Conservation (phyloP, 31 red algal species). For the Odonthalia washingtoniensis region DNA sequence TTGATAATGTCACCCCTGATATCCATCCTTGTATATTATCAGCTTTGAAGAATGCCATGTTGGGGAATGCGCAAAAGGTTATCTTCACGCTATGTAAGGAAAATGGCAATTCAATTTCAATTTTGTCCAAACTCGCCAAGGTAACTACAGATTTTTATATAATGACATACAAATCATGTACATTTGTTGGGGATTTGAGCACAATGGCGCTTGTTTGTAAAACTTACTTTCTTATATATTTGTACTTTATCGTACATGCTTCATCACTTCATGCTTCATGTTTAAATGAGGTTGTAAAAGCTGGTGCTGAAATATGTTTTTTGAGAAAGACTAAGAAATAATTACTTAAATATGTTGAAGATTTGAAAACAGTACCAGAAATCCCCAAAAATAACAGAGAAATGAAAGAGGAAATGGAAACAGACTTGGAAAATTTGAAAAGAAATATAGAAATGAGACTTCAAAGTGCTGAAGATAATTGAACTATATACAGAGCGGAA, state of each 20-base stretch:
- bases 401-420: slow-evolving; percentile 50
- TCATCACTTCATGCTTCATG: slow-evolving; percentile 54
- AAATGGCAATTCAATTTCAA: neutral
- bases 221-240: slow-evolving; percentile 47
- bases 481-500: slow-evolving; percentile 49
- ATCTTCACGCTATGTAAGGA: slow-evolving; percentile 48
- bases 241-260: slow-evolving; percentile 65
- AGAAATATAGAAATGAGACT: slow-evolving; percentile 19
- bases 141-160: slow-evolving; percentile 65
- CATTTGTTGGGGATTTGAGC: slow-evolving; percentile 42
- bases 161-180: slow-evolving; percentile 47
- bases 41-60: slow-evolving; percentile 63
- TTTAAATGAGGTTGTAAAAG: slow-evolving; percentile 59
- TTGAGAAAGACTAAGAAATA: slow-evolving; percentile 34
- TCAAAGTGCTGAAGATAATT: slow-evolving; percentile 60
- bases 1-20: slow-evolving; percentile 56
- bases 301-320: slow-evolving; percentile 14
- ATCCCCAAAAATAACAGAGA: neutral
- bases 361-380: slow-evolving; percentile 19
- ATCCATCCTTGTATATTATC: slow-evolving; percentile 44
- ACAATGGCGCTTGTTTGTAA: slow-evolving; percentile 56
- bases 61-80: slow-evolving; percentile 69
- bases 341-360: slow-evolving; percentile 16
- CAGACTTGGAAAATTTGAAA: slow-evolving; percentile 7
- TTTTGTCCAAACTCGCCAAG: slow-evolving; percentile 53